A percentile compares a stretch with the other conserved stretches of the same genome.
Conservation (phyloP, 2,329 filamentous ascomycete genomes). For the Coniochaeta sp. region DNA sequence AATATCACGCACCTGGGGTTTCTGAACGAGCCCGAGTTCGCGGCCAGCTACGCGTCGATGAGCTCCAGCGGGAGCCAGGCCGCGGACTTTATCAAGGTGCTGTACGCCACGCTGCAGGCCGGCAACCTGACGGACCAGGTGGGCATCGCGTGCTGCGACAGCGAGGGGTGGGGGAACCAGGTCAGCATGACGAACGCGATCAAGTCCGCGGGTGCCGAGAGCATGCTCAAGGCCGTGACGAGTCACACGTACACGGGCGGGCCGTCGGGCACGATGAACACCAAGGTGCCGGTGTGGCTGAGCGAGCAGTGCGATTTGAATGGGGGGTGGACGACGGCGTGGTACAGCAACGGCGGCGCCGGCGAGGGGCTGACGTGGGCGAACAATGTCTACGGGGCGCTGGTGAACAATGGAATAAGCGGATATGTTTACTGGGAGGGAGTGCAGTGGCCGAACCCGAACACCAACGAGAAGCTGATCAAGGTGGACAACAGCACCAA, state of each 20-base stretch:
- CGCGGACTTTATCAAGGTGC: slow-evolving; percentile 41
- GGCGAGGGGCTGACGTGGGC: slow-evolving; percentile 50
- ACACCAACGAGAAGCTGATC: slow-evolving; percentile 26
- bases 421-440: slow-evolving; percentile 52
- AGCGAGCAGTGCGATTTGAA: slow-evolving; percentile 43
- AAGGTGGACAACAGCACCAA: slow-evolving; percentile 21
- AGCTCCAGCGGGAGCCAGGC: slow-evolving; percentile 70
- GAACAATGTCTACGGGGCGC: slow-evolving; percentile 40
- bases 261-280: slow-evolving; percentile 30
- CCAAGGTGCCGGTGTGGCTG: slow-evolving; percentile 38
- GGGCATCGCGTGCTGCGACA: slow-evolving; percentile 29
- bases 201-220: slow-evolving; percentile 22
- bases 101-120: slow-evolving; percentile 30
- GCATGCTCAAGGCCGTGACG: slow-evolving; percentile 26
- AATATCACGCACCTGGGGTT: slow-evolving; percentile 38
- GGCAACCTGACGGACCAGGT: slow-evolving; percentile 19
- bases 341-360: slow-evolving; percentile 36
- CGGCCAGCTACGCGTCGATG: slow-evolving; percentile 37
- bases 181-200: slow-evolving; percentile 27
- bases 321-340: slow-evolving; percentile 33
- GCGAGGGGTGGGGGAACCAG: slow-evolving; percentile 30
- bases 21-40: slow-evolving; percentile 37
- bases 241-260: slow-evolving; percentile 33
- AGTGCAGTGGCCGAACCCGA: slow-evolving; percentile 22
- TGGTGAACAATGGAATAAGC: slow-evolving; percentile 39